These are phyloP conservation scores for Ensete glaucum DNA, from an alignment of 176 grass and related monocot species.

Conservation along the genomic window DNA sequence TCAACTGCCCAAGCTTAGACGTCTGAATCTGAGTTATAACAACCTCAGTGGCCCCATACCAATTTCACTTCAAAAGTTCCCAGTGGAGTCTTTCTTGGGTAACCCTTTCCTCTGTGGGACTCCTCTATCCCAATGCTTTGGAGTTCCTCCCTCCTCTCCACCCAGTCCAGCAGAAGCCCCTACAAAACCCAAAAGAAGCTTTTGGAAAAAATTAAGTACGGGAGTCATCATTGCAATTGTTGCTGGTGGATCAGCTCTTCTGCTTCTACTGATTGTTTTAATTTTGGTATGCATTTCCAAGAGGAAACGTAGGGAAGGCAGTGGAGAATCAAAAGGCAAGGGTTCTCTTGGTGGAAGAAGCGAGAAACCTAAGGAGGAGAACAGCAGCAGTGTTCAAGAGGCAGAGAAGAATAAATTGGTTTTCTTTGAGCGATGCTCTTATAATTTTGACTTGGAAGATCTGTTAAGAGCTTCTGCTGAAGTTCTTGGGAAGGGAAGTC, in stretches of 20 bases:
- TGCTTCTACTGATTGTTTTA: slow-evolving; percentile 55
- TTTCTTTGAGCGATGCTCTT: slow-evolving; percentile 83
- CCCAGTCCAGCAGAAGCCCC: slow-evolving; percentile 28
- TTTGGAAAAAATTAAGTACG: slow-evolving; percentile 62
- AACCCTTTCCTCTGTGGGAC: slow-evolving; percentile 73
- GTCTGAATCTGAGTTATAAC: slow-evolving; percentile 93
- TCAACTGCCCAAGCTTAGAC: slow-evolving; percentile 64
- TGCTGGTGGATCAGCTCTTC: slow-evolving; percentile 40
- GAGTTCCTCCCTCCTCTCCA: slow-evolving; percentile 49
- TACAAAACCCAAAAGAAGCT: slow-evolving; percentile 36
- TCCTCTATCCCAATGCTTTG: slow-evolving; percentile 52
- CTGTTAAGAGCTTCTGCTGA: slow-evolving; percentile 91
- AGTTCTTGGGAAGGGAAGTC: slow-evolving; percentile 89
- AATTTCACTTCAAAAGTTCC: slow-evolving; percentile 57
- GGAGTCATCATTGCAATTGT: slow-evolving; percentile 53
- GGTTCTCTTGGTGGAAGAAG: slow-evolving; percentile 42
- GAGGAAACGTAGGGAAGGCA: slow-evolving; percentile 37
- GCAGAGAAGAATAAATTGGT: slow-evolving; percentile 86
- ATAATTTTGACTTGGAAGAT: slow-evolving; percentile 96
- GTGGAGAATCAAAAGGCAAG: slow-evolving; percentile 55
- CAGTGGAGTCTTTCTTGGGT: slow-evolving; percentile 61
- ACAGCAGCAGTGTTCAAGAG: slow-evolving; percentile 87
- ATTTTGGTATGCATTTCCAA: slow-evolving; percentile 65
- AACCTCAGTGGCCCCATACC: slow-evolving; percentile 88
- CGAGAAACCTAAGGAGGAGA: slow-evolving; percentile 77